phyloP scores from a whole-genome alignment of 345 rosid species.

The Citrus hindsii region DNA sequence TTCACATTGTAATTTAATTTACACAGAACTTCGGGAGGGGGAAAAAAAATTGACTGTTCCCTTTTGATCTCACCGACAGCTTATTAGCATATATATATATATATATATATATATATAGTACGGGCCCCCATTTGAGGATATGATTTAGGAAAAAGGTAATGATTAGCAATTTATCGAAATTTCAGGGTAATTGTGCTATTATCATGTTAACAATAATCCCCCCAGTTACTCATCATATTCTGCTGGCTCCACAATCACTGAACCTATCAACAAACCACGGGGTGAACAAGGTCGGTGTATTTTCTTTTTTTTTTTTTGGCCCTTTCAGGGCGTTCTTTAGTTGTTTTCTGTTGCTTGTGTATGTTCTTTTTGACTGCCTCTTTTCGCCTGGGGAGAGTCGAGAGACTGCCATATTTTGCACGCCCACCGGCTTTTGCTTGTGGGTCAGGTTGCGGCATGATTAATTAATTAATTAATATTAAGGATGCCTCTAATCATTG shows the following conservation, averaged over 20 bases:
- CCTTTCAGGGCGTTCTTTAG: neutral
- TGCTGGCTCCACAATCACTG: constrained; percentile 10
- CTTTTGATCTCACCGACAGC: no score
- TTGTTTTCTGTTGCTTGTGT: neutral
- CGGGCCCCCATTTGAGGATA: neutral
- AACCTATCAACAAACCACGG: neutral
- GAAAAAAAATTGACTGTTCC: no score
- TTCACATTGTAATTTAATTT: neutral
- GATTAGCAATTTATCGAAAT: neutral
- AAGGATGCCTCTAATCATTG: constrained; percentile 5
- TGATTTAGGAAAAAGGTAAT: neutral
- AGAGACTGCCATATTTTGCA: constrained; percentile 5
- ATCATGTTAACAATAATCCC: neutral
- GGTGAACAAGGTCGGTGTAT: neutral
- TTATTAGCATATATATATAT: no score
- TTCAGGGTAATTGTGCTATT: neutral
- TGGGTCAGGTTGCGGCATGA: constrained; percentile 8
- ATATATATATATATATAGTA: no score
- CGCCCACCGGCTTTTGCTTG: neutral
- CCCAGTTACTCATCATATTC: neutral
- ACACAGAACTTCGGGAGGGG: neutral
- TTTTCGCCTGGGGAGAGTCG: neutral
- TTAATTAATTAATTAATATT: neutral
- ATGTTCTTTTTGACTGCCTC: constrained; percentile 5
- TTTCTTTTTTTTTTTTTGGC: neutral